Conservation (phyloP, 116 monocot genomes). For the Dioscorea cayenensis region DNA sequence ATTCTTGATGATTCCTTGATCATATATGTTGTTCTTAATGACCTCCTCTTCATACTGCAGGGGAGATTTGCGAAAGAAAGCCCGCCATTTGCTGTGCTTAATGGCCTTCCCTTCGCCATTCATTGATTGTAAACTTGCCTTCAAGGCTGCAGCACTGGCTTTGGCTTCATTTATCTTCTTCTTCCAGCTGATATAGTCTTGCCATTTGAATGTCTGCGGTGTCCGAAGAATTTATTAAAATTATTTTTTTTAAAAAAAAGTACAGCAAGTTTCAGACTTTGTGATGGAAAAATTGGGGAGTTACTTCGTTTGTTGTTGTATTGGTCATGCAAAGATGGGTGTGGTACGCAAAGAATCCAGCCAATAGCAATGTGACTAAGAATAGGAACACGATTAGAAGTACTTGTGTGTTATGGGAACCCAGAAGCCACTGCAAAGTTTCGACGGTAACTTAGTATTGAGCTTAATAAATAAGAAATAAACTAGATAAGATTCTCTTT, state of each 20-base stretch:
- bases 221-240: background rate
- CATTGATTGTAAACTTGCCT: slow-evolving; percentile 31
- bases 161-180: slow-evolving; percentile 82
- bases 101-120: slow-evolving; percentile 19
- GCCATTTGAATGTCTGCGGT: slow-evolving; percentile 91
- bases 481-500: background rate
- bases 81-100: slow-evolving; percentile 54
- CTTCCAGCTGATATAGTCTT: slow-evolving; percentile 89
- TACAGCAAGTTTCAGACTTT: background rate
- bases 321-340: slow-evolving; percentile 86
- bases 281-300: background rate
- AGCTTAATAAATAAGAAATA: background rate
- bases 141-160: slow-evolving; percentile 61
- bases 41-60: slow-evolving; percentile 21
- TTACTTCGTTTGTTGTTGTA: slow-evolving; percentile 95
- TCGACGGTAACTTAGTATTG: background rate
- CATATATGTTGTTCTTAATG: slow-evolving; percentile 63
- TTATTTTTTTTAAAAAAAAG: background rate
- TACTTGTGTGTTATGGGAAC: slow-evolving; percentile 76
- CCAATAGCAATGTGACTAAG: slow-evolving; percentile 57
- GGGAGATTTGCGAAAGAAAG: slow-evolving; percentile 45
- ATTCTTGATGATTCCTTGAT: slow-evolving; percentile 62
- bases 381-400: slow-evolving; percentile 68
- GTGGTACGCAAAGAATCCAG: slow-evolving; percentile 90
- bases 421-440: slow-evolving; percentile 71